These are phyloP conservation scores for Monosporozyma aquatica DNA, from an alignment of 805 yeast genomes.

Conservation along the genomic window DNA sequence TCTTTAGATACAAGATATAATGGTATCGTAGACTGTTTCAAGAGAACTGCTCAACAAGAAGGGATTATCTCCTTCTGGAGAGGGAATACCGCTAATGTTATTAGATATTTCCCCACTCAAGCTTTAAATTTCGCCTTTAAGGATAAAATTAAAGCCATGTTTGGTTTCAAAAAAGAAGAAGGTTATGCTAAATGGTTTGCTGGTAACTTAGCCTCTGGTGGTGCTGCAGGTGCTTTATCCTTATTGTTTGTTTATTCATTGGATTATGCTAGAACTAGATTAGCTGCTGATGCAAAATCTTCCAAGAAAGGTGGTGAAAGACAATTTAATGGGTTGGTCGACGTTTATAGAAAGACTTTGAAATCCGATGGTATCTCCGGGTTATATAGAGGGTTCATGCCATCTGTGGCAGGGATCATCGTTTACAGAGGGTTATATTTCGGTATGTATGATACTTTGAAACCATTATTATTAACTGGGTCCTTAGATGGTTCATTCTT, in stretches of 20 bases:
- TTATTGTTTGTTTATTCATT: slow-evolving; percentile 88
- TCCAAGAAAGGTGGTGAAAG: slow-evolving; percentile 45
- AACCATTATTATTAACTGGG: slow-evolving; percentile 92
- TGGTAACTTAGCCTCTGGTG: slow-evolving; percentile 96
- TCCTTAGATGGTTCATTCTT: slow-evolving; percentile 88
- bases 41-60: slow-evolving; percentile 87
- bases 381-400: slow-evolving; percentile 98
- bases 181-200: slow-evolving; percentile 86
- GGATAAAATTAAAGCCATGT: slow-evolving; percentile 91
- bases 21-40: slow-evolving; percentile 92
- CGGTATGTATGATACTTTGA: slow-evolving; percentile 93
- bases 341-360: slow-evolving; percentile 92
- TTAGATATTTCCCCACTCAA: slow-evolving; percentile 99
- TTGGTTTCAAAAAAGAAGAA: slow-evolving; percentile 94
- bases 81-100: slow-evolving; percentile 98
- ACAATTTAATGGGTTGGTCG: slow-evolving; percentile 94
- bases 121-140: slow-evolving; percentile 98
- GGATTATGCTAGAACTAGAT: slow-evolving; percentile 95
- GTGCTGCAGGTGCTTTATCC: slow-evolving; percentile 94
- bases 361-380: slow-evolving; percentile 97
- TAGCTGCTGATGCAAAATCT: slow-evolving; percentile 85
- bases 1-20: slow-evolving; percentile 77
- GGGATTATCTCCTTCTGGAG: slow-evolving; percentile 95
- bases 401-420: slow-evolving; percentile 94
- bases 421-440: slow-evolving; percentile 99